A percentile compares a stretch with the other conserved stretches of the same genome.
These are phyloP conservation scores for Kalmusia sp. DNA, from an alignment of 2,329 filamentous ascomycete genomes.

Conservation along the genomic window DNA sequence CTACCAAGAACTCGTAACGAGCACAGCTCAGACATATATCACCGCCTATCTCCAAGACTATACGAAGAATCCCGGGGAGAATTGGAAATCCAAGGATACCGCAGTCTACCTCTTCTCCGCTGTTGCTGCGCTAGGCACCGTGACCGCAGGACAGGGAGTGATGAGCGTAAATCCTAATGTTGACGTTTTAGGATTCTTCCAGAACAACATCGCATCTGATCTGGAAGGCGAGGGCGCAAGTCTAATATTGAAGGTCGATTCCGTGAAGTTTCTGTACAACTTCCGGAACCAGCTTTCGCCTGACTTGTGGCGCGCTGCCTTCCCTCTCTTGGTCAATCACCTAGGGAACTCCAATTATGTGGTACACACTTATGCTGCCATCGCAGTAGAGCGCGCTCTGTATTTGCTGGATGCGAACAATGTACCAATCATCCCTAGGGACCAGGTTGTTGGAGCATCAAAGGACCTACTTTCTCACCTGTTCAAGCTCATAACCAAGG, in stretches of 20 bases:
- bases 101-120: constrained; percentile 97
- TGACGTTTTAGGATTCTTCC: constrained; percentile 93
- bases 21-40: constrained; percentile 86
- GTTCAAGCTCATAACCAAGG: constrained; percentile 88
- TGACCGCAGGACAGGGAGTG: constrained; percentile 88
- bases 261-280: constrained; percentile 96
- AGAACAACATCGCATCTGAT: constrained; percentile 89
- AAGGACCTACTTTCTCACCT: constrained; percentile 88
- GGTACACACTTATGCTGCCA: constrained; percentile 96
- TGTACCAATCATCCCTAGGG: constrained; percentile 78
- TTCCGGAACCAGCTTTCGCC: constrained; percentile 95
- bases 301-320: constrained; percentile 88
- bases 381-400: constrained; percentile 92
- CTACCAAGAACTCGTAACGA: constrained; percentile 84
- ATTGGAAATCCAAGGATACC: constrained; percentile 98
- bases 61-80: constrained; percentile 67
- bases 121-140: constrained; percentile 88
- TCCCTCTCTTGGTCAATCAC: constrained; percentile 90
- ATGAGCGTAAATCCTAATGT: constrained; percentile 83
- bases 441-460: constrained; percentile 79
- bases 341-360: constrained; percentile 91
- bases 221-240: constrained; percentile 75
- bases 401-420: constrained; percentile 80
- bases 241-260: constrained; percentile 93
- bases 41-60: constrained; percentile 81